phyloP scores from a whole-genome alignment of 768 basidiomycete genomes.

The Leccinum subtestaceum region DNA sequence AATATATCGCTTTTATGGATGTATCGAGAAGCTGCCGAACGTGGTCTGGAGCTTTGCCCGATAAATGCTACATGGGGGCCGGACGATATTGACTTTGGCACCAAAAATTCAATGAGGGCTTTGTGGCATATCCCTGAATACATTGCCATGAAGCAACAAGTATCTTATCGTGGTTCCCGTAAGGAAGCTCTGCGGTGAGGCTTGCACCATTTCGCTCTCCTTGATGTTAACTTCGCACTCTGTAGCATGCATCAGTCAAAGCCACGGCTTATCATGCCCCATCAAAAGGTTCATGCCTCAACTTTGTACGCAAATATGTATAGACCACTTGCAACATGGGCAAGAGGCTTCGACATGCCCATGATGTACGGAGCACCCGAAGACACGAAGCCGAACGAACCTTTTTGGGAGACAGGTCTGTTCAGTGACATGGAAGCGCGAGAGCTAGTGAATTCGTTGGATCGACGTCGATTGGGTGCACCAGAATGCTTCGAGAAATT shows the following conservation, averaged over 20 bases:
- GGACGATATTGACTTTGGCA: slow-evolving; percentile 15
- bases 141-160: slow-evolving; percentile 14
- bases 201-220: too few species aligned
- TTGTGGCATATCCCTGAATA: slow-evolving; percentile 8
- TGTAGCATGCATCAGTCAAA: slow-evolving; percentile 4
- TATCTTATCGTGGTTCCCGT: not conserved
- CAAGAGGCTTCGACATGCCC: too few species aligned
- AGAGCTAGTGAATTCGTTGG: too few species aligned
- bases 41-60: slow-evolving; percentile 8
- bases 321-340: not conserved
- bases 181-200: slow-evolving; percentile 10
- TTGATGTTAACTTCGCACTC: not conserved
- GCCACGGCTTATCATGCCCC: slow-evolving; percentile 9
- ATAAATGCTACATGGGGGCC: slow-evolving; percentile 14
- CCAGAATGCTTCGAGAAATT: too few species aligned
- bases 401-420: too few species aligned
- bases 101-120: slow-evolving; percentile 9
- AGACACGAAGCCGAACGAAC: too few species aligned
- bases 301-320: not conserved
- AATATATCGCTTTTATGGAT: not conserved
- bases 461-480: too few species aligned
- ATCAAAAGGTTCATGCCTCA: not conserved
- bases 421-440: too few species aligned
- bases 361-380: too few species aligned
- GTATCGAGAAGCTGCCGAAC: not conserved